phyloP scores from a whole-genome alignment of 169 alveolate species.

The Plasmodium fragile region DNA sequence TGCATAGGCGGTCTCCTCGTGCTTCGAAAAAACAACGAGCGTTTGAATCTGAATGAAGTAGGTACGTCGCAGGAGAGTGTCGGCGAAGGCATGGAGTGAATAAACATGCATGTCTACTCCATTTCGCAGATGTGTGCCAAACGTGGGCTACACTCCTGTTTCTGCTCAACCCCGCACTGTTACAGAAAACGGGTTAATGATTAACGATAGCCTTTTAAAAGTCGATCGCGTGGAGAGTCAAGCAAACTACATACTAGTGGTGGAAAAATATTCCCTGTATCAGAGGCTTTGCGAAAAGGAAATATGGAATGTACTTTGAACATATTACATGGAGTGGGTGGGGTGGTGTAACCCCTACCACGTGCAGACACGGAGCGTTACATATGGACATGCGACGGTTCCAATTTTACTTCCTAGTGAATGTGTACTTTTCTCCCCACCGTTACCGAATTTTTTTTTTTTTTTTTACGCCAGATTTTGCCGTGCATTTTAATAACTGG shows the following conservation, averaged over 20 bases:
- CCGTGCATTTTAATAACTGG: conserved; percentile 81
- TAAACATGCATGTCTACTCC: background rate
- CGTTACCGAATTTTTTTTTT: too few species aligned
- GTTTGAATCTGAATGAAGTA: conserved; percentile 9
- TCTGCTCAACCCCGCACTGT: too few species aligned
- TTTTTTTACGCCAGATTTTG: conserved; percentile 37
- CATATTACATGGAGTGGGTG: background rate
- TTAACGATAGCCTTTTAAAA: conserved; percentile 50
- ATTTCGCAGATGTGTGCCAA: background rate
- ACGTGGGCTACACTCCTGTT: background rate
- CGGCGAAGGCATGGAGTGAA: background rate
- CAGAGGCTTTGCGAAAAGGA: conserved; percentile 72
- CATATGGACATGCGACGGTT: background rate
- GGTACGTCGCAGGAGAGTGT: conserved; percentile 7
- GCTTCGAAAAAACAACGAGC: conserved; percentile 19
- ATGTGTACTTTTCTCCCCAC: background rate
- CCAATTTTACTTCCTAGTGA: background rate
- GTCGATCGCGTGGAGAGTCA: conserved; percentile 41
- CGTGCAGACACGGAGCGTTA: background rate
- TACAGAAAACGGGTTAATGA: conserved; percentile 57
- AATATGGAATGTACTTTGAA: conserved; percentile 50
- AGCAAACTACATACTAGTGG: conserved; percentile 78
- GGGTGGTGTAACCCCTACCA: background rate
- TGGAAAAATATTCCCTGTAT: conserved; percentile 80
- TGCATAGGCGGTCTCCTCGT: conserved; percentile 60